Base-by-base conservation (phyloP, 2,329 filamentous ascomycete species). In the Neofusicoccum laricinum region DNA sequence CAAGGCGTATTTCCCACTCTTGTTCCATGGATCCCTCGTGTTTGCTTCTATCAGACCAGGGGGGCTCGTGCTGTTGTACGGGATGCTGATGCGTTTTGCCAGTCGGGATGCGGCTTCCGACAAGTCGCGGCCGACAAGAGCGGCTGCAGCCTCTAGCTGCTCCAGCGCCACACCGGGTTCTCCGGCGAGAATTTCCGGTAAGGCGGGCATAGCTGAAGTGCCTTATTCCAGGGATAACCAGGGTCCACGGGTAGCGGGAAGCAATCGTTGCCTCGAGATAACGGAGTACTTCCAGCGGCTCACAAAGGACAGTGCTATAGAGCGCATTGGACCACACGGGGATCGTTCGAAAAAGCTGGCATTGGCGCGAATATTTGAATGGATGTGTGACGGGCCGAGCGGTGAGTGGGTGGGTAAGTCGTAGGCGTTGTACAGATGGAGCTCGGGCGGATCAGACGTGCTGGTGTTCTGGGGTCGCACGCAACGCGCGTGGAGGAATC, bases 1-100 rank as follows among this genome's bases (percentile, higher is more conserved):
- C 59, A 92, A 79, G 2, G 85, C 92, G 79, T 97, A 97, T 80
- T 96, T 96, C 49, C 90, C 91, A 21, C 93, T 88, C 72, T 92
- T 80, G 30, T 76, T 84, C 90, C 91, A 97, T 25, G 93, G 92
- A 75, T 97, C 93, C 69, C 81, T 76, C 15, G 81, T 82, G 69
- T 81, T 83, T 61, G 86, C 85, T 70, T 83, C 82, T 45, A 85
- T 78, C 63, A 88, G 75, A 4, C 80, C 82, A 11, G 81, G 72
- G n/a, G 85, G 84, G 66, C 81, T 87, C 55, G 80, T 84, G 65
- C 76, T 80, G 69, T 83, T 86, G 69, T 80, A 80, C 5, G 84
- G 82, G 66, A 88, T 83, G 71, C 84, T 80, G 66, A 88, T 81
- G 64, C 86, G 81, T 70, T 72, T 71, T 25, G 73, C 67, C 58